Percentiles rank a stretch among this genome's conserved stretches.
Conservation (phyloP, 2,329 filamentous ascomycete genomes). For the Cephalotrichum gorgonifer region DNA sequence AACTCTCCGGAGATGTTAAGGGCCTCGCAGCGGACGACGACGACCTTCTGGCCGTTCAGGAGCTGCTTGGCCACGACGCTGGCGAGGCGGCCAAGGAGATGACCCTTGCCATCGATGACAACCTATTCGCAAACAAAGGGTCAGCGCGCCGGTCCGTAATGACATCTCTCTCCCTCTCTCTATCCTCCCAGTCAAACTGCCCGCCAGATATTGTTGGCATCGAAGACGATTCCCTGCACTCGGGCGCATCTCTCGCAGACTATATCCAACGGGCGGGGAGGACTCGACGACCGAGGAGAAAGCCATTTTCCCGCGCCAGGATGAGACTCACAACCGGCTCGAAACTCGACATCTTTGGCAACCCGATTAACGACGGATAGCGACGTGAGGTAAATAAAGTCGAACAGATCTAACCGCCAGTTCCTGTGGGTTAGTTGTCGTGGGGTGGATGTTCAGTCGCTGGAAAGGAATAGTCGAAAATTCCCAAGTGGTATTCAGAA, state of each 20-base stretch:
- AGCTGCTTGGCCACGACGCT: slow-evolving; percentile 98
- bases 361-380: neutral
- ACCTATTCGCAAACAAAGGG: slow-evolving; percentile 48
- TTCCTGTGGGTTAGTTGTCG: slow-evolving; percentile 31
- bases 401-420: slow-evolving; percentile 4
- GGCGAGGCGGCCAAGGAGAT: slow-evolving; percentile 97
- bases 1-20: slow-evolving; percentile 99
- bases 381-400: neutral
- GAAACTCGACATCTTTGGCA: slow-evolving; percentile 55
- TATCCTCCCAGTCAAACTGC: neutral
- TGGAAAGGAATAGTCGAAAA: slow-evolving; percentile 28
- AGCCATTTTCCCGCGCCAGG: too few relatives aligned
- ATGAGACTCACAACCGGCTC: slow-evolving; percentile 56
- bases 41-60: slow-evolving; percentile 98
- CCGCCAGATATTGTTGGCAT: neutral
- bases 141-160: neutral
- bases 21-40: slow-evolving; percentile 95
- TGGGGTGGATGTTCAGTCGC: slow-evolving; percentile 22
- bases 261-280: neutral
- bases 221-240: neutral
- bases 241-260: neutral
- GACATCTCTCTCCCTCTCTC: neutral
- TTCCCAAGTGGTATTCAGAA: slow-evolving; percentile 5
- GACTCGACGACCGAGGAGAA: too few relatives aligned
- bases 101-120: slow-evolving; percentile 99